Base-by-base conservation (phyloP, 2,329 filamentous ascomycete species). In the Pseudogymnoascus sp. region DNA sequence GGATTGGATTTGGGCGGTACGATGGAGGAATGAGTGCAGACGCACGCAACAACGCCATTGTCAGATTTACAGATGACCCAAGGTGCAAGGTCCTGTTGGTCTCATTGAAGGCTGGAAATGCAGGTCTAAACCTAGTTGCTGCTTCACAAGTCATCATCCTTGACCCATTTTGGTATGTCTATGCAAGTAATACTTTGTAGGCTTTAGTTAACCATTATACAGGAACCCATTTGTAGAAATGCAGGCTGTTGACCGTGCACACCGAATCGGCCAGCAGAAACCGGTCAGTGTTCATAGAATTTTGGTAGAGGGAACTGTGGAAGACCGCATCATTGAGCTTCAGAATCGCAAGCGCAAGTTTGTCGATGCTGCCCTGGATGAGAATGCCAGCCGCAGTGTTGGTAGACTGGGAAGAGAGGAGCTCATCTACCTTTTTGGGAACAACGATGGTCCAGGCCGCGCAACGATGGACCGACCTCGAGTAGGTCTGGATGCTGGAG, bases 121-220 rank as follows among this genome's bases (percentile, higher is more conserved):
- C 92, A 0, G 92, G 92, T 1, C 82, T 97, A 51, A 97, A 97
- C 70, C 81, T 97, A 21, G 90, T 89, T 39, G 84, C 86, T 15
- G 92, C 92, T 0, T 91, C 87, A 1, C 88, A 91, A 66, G 90
- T 96, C 67, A 91, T 97, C 73, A 89, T 96, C 66, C 85, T 96
- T 71, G 92, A 96, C 71, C 92, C 92, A 0, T 96, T 95, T 77
- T 96, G 91, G 91, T 55, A 55, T n/a, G 48, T 35, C 29, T 55
- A 55, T 55, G 8, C 29, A 33, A 33, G 29, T 10, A 29, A 27
- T 55, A 10, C 35, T 55, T 33, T 55, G 29, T 33, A 10, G 13
- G 35, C 48, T 55, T 33, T 33, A 33, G 21, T 29, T 55, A 29
- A 55, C 31, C 35, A 55, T 33, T 12, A 55, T 7, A 55, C 35